Conservation (phyloP, 805 yeast genomes). For the Cyberlindnera nakhonratchasimensis region DNA sequence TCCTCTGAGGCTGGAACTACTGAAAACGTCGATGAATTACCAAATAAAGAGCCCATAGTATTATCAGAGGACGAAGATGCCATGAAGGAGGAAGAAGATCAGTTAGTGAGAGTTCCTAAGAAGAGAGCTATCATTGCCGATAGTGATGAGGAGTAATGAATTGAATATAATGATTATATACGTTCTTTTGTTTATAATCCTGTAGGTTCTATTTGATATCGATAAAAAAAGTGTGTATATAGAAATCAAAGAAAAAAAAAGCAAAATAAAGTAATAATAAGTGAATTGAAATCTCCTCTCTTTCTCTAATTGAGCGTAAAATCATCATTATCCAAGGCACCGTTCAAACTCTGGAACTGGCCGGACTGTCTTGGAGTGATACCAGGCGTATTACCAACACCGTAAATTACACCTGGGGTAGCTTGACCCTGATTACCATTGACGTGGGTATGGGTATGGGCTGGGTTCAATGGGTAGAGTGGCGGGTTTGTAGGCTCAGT, state of each 20-base stretch:
- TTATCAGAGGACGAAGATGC: background rate
- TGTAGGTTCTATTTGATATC: background rate
- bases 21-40: too few relatives aligned
- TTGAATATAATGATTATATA: too few relatives aligned
- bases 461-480: constrained; percentile 28
- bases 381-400: constrained; percentile 42
- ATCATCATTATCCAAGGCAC: constrained; percentile 26
- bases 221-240: background rate
- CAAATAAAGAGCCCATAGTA: background rate
- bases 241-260: background rate
- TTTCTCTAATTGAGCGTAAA: constrained; percentile 14
- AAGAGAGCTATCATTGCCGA: constrained; percentile 14
- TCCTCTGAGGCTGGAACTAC: constrained; percentile 1
- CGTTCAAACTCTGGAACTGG: constrained; percentile 24
- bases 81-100: constrained; percentile 5
- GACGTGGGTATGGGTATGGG: constrained; percentile 26
- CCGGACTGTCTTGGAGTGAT: constrained; percentile 28
- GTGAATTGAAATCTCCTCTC: background rate
- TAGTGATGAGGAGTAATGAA: constrained; percentile 13
- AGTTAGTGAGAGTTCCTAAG: constrained; percentile 4
- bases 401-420: constrained; percentile 39
- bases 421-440: constrained; percentile 21
- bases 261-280: background rate
- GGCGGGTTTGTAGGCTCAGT: constrained; percentile 24
- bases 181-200: too few relatives aligned